Evolutionary conservation across 2,329 filamentous ascomycete species (phyloP).

Genomic region (Lecanosticta acicola): DNA sequence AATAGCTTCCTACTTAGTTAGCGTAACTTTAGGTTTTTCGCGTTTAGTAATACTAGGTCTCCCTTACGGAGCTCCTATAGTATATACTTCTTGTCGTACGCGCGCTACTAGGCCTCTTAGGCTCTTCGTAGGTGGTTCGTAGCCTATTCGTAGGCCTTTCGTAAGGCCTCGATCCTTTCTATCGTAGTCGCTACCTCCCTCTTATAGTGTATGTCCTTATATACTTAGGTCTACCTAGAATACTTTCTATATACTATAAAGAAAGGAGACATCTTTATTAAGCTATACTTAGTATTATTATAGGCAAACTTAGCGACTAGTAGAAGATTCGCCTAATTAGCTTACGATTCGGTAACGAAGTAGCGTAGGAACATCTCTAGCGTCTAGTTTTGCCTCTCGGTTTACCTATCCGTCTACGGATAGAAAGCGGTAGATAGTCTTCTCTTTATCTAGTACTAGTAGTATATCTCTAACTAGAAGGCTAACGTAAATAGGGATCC

Average conservation of each 20-base stretch:
- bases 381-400: conserved; percentile 12
- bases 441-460: conserved; percentile 4
- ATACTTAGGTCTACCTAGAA: conserved; percentile 1
- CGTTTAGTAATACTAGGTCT: conserved; percentile 6
- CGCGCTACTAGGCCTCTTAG: conserved; percentile 1
- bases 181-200: conserved; percentile 1
- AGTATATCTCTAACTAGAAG: conserved; percentile 16
- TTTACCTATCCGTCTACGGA: conserved; percentile 8
- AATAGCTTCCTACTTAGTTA: conserved; percentile 11
- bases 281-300: conserved; percentile 8
- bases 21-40: conserved; percentile 11
- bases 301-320: conserved; percentile 2
- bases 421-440: conserved; percentile 8
- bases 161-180: conserved; percentile 1
- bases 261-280: conserved; percentile 3
- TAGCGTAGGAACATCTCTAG: conserved; percentile 9
- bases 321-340: conserved; percentile 9
- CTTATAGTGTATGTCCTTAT: conserved; percentile 1
- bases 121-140: conserved; percentile 4
- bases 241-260: conserved; percentile 6
- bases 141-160: conserved; percentile 1
- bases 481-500: conserved; percentile 17
- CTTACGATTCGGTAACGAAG: conserved; percentile 7
- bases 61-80: conserved; percentile 2
- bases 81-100: conserved; percentile 11